Conservation (phyloP, 148 eudicot genomes). For the Pharnaceum exiguum region DNA sequence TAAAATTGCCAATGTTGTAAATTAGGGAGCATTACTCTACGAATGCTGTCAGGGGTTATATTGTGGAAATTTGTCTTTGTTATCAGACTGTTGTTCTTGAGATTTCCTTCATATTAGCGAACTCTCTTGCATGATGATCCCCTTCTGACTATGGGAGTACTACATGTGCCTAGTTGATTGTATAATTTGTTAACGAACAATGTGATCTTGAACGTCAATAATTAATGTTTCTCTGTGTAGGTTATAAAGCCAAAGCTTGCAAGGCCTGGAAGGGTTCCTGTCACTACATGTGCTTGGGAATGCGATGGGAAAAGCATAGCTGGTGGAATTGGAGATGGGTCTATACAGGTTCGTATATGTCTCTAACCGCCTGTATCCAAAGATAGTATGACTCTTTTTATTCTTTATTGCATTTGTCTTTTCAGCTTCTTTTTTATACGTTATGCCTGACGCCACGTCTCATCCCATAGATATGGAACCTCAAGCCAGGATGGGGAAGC, state of each 20-base stretch:
- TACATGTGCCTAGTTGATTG: too few relatives aligned
- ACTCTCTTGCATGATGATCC: too few relatives aligned
- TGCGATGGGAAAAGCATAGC: constrained; percentile 84
- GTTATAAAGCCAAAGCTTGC: constrained; percentile 95
- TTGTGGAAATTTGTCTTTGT: too few relatives aligned
- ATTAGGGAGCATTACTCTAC: too few relatives aligned
- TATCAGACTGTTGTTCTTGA: too few relatives aligned
- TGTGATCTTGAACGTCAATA: constrained; percentile 6
- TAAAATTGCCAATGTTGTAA: too few relatives aligned
- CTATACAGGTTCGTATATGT: constrained; percentile 64
- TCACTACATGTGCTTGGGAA: constrained; percentile 92
- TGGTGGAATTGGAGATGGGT: constrained; percentile 94
- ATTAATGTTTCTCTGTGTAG: constrained; percentile 28
- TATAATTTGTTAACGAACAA: too few relatives aligned
- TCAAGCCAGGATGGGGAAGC: constrained; percentile 97
- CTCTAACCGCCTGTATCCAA: not conserved
- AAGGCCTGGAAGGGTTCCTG: constrained; percentile 85
- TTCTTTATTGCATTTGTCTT: not conserved
- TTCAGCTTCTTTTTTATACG: not conserved
- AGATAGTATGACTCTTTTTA: not conserved
- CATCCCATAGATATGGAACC: constrained; percentile 68
- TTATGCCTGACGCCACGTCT: not conserved
- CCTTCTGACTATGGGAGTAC: too few relatives aligned
- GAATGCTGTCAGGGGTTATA: too few relatives aligned
- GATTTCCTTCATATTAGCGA: too few relatives aligned